A percentile compares a stretch with the other conserved stretches of the same genome.
Evolutionary conservation across 805 yeast genomes (phyloP).

Genomic region (Ascoidea asiatica): DNA sequence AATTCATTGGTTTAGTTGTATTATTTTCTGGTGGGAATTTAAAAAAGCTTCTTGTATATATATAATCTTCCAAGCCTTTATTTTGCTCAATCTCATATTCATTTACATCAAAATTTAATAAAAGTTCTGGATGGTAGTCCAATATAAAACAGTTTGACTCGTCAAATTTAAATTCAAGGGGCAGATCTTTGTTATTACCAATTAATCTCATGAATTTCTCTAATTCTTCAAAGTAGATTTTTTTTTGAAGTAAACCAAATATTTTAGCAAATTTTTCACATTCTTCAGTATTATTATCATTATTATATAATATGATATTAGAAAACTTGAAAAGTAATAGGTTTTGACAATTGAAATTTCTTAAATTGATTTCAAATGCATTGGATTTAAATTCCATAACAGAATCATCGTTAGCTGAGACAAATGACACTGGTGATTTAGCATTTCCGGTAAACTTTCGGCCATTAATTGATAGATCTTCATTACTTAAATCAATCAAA

Average conservation of each 20-base stretch:
- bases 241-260: slow-evolving; percentile 9
- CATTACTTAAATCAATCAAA: slow-evolving; percentile 3
- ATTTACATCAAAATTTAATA: slow-evolving; percentile 8
- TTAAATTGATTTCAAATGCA: slow-evolving; percentile 8
- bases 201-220: slow-evolving; percentile 2
- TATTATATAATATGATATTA: slow-evolving; percentile 9
- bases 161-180: slow-evolving; percentile 1
- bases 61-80: slow-evolving; percentile 3
- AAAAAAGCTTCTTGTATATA: too few relatives aligned
- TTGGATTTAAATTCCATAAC: slow-evolving; percentile 6
- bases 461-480: slow-evolving; percentile 6
- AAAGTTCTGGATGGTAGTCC: slow-evolving; percentile 8
- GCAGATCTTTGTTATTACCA: background rate
- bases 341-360: slow-evolving; percentile 8
- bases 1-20: background rate
- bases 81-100: slow-evolving; percentile 10
- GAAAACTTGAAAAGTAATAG: slow-evolving; percentile 8
- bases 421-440: slow-evolving; percentile 8
- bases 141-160: slow-evolving; percentile 9
- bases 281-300: slow-evolving; percentile 8
- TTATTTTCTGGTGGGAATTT: background rate
- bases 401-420: slow-evolving; percentile 6
- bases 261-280: slow-evolving; percentile 8
- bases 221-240: slow-evolving; percentile 8
- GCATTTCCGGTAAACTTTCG: slow-evolving; percentile 5